Conservation (phyloP, 2,329 filamentous ascomycete species). For the Calonectria honghensis region DNA sequence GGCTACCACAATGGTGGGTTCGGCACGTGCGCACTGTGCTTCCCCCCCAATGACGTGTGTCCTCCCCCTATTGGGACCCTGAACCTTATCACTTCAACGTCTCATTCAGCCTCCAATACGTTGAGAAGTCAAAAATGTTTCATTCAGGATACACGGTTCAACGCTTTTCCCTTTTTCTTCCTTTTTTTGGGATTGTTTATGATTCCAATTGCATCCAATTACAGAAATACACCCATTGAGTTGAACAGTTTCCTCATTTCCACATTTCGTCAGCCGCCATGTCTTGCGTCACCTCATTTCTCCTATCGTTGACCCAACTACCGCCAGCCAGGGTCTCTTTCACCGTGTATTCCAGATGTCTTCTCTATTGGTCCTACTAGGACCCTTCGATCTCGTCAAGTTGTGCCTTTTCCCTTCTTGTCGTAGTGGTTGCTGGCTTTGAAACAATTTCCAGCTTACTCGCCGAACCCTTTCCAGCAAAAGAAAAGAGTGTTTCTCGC, state of each 20-base stretch:
- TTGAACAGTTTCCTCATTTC: background rate
- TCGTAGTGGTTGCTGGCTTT: background rate
- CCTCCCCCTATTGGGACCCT: constrained; percentile 26
- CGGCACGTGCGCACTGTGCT: constrained; percentile 40
- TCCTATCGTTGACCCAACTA: constrained; percentile 2
- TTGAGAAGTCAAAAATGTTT: background rate
- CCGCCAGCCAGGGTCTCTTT: background rate
- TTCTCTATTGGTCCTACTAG: background rate
- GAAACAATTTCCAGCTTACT: background rate
- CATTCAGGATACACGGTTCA: background rate
- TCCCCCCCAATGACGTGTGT: constrained; percentile 15
- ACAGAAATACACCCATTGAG: background rate
- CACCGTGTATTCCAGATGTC: background rate
- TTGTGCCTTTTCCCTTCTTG: background rate
- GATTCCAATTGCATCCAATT: background rate
- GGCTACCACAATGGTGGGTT: background rate
- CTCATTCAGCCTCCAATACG: background rate
- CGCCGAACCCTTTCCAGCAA: background rate
- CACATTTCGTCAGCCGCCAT: background rate
- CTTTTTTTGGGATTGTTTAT: background rate
- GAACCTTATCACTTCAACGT: constrained; percentile 6
- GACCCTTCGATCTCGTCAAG: background rate
- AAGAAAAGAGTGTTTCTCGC: background rate
- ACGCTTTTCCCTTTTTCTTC: background rate
- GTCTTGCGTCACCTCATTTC: constrained; percentile 19